These are phyloP conservation scores for Aspergillus sclerotiicarbonarius DNA, from an alignment of 495 filamentous ascomycete genomes.

Conservation along the genomic window DNA sequence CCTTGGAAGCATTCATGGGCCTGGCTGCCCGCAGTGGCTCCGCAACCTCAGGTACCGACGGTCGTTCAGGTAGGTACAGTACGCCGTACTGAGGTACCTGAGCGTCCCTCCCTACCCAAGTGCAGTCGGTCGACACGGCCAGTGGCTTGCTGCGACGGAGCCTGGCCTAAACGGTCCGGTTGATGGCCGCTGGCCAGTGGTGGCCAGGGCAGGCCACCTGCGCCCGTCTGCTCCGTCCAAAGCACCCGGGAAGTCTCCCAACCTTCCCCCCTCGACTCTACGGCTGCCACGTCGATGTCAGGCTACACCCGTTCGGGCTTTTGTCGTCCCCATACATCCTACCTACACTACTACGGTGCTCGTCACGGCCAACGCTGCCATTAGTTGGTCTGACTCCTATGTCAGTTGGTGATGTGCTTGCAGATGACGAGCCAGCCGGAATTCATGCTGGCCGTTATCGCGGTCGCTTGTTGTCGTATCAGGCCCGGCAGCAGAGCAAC, in stretches of 20 bases:
- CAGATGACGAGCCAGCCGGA: conserved; percentile 15
- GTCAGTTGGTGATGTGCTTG: conserved; percentile 11
- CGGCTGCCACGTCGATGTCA: conserved; percentile 27
- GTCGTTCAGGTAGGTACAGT: not conserved
- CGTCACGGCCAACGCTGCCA: not conserved
- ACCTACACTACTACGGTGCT: conserved; percentile 8
- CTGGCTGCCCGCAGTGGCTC: not conserved
- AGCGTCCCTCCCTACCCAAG: not conserved
- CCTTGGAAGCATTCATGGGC: not conserved
- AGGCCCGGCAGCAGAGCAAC: conserved; percentile 8
- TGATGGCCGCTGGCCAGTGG: not conserved
- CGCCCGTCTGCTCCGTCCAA: conserved; percentile 12
- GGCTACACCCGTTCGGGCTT: conserved; percentile 23
- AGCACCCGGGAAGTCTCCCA: conserved; percentile 18
- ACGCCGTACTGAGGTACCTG: not conserved
- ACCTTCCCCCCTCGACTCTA: conserved; percentile 20
- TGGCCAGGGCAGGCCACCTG: conserved; percentile 13
- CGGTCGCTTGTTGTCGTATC: conserved; percentile 12
- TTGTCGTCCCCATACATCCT: not conserved
- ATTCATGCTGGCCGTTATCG: conserved; percentile 4
- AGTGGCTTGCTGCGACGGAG: not conserved
- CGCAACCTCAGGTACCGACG: not conserved
- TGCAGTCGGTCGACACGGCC: not conserved
- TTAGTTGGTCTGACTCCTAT: conserved; percentile 4
- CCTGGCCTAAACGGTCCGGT: not conserved